Base-by-base conservation (phyloP, 495 filamentous ascomycete species). In the Talaromyces liani region DNA sequence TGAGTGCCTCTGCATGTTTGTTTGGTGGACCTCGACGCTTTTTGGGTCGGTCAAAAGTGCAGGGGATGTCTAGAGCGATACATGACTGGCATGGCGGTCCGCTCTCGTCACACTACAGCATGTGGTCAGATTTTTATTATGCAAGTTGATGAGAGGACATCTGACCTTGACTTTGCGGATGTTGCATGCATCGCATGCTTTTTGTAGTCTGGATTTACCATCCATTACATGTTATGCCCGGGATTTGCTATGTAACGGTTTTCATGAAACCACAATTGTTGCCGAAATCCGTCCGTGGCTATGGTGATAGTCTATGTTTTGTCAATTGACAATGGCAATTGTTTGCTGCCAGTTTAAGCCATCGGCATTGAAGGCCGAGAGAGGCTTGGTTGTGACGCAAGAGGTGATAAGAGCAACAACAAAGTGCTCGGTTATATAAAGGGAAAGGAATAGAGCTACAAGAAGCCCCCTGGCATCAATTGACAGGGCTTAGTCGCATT, bases 111-210 rank as follows among this genome's bases (percentile, higher is more conserved):
- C 91, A 96, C 89, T 94, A 68, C 39, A 65, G 24, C 2, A 33
- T 65, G 8, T 22, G 16, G 59, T 61, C 22, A 65, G 54, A 33
- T 12, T 57, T 22, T 63, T 10, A 7, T 41, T 59, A 2, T 64
- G 6, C 5, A 7, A 6, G 31, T 10, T 20, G 3, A 34, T 16
- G 10, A 14, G 34, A 20, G 57, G 47, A 24, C 41, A 27, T 57
- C 63, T 67, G 71, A 91, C 89, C 85, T 93, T 94, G 29, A 94
- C 90, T 70, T 94, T 94, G 34, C 91, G 86, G 66, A 88, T 84
- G 67, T 88, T 92, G 73, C 91, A 94, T 75, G 88, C 87, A 73
- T 94, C 91, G 72, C 91, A 94, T 22, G 91, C 91, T 70, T 91
- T 90, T 53, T 87, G 85, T 61, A 93, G 77, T 61, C 91, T 73